Evolutionary conservation across 2,329 filamentous ascomycete species (phyloP), one percentile per base, ranked within the genome.

Genomic region (Claviceps paspali): DNA sequence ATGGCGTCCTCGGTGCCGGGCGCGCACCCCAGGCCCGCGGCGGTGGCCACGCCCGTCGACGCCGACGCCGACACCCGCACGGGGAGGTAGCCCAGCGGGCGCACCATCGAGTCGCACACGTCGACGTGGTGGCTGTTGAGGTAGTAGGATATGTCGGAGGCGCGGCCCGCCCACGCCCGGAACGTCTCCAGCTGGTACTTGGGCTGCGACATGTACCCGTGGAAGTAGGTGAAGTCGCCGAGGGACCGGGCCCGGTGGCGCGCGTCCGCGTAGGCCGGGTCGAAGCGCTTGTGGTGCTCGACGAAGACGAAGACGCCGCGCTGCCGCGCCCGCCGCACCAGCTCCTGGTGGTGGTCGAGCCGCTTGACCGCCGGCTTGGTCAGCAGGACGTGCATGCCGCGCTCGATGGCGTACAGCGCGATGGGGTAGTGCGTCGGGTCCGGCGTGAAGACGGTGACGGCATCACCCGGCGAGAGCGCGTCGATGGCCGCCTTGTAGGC

Each of bases 161-260:
- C 86, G 50, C 79, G 76, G 45, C 87, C 87, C 0, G 87, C 87
- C 86, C 86, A 94, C 3, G 85, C 81, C 61, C 85, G 87, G 76
- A 94, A 94, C 1, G 86, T 94, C 67, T 92, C 82, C 33, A 94
- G 73, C 63, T 93, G 86, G 35, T 71, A 84, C 64, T 92, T 93
- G 42, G 80, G 82, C 67, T 94, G 86, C 35, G 78, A 84, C 86
- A 94, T 93, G 72, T 95, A 95, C 49, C 75, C 81, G 70, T 94
- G 95, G 58, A 93, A 95, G 69, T 95, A 95, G 68, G 93, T 94
- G 75, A 95, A 95, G 62, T 94, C 85, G 45, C 87, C 87, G 6
- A 95, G 67, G 37, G 68, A 76, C 52, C 74, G 64, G 11, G 84
- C 83, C 49, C 80, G 77, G 62, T 79, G 79, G 35, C 79, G 74